Base-by-base conservation (phyloP, 202 grass and related monocot species). In the Tripidium arundinaceum region DNA sequence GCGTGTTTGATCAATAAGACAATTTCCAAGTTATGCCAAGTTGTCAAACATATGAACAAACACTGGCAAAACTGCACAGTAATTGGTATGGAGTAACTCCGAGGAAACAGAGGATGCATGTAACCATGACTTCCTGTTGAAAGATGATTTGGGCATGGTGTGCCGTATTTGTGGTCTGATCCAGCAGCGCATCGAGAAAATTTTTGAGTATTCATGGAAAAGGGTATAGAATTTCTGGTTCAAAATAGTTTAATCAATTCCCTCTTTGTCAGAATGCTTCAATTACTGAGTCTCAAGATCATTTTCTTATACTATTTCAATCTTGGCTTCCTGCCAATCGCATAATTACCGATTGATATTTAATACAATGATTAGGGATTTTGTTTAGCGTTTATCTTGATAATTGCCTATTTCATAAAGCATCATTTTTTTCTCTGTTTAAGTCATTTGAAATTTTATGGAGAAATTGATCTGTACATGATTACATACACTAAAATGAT, bases 101-200 rank as follows among this genome's bases (percentile, higher is more conserved):
- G n/a, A 83, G n/a, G n/a, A n/a, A n/a, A 62, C 33, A 12, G 82
- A 88, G 37, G 76, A 76, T 72, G 72, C 80, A 47, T 97, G 94
- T 52, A 67, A 70, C 18, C 94, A 94, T 79, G 82, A 86, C 22
- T 89, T 62, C 67, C 14, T 85, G 39, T 50, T 92, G 81, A 85
- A 92, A 86, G 94, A 94, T 84, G 83, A 97, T 58, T 68, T 92
- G 16, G 91, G 91, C 14, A 73, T 90, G 59, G 91, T 94, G 34
- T 97, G 94, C n/a, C n/a, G n/a, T n/a, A n/a, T n/a, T n/a, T n/a
- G 94, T 87, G 94, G 94, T 72, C 74, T 94, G 33, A 94, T 97
- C 83, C 74, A 92, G 75, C 81, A 89, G 75, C 84, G 31, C 8
- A 97, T 97, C 28, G 86, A 90, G n/a, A 89, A 77, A 26, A 94